Evolutionary conservation across 352 stramenopile species (phyloP).

Genomic region (Globisporangium spiculum): DNA sequence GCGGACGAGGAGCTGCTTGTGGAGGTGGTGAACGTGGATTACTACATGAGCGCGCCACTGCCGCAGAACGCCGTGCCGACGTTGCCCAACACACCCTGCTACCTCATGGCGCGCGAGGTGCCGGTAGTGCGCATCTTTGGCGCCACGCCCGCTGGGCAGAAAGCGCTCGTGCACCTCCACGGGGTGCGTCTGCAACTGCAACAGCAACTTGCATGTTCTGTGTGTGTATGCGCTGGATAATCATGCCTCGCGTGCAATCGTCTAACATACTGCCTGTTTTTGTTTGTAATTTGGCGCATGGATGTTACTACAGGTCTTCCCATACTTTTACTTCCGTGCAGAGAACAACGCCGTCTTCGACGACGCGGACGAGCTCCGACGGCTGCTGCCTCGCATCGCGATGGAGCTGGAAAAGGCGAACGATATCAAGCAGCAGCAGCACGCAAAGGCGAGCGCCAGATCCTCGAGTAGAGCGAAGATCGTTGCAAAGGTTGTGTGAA

Average conservation of each 20-base stretch:
- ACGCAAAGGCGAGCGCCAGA: conserved; percentile 13
- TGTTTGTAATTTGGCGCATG: background rate
- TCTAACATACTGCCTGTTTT: background rate
- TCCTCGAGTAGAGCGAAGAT: conserved; percentile 28
- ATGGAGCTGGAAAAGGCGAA: conserved; percentile 67
- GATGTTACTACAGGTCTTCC: conserved; percentile 58
- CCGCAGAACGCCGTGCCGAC: conserved; percentile 38
- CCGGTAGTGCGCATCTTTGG: conserved; percentile 90
- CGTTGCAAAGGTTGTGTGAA: conserved; percentile 58
- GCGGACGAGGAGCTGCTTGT: conserved; percentile 53
- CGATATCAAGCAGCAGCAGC: conserved; percentile 39
- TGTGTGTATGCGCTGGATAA: background rate
- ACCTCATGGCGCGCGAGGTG: conserved; percentile 60
- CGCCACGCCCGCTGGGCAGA: conserved; percentile 87
- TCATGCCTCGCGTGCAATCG: background rate
- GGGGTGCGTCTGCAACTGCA: conserved; percentile 41
- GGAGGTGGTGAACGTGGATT: conserved; percentile 78
- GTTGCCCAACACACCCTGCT: conserved; percentile 61
- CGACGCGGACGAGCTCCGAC: conserved; percentile 48
- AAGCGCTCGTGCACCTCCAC: conserved; percentile 87
- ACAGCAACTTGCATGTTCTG: background rate
- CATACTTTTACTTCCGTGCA: conserved; percentile 87
- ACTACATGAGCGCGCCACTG: conserved; percentile 74
- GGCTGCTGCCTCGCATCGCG: conserved; percentile 63
- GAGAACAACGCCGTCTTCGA: conserved; percentile 68